Base-by-base conservation (phyloP, 169 alveolate genomes). In the Eimeria praecox region DNA sequence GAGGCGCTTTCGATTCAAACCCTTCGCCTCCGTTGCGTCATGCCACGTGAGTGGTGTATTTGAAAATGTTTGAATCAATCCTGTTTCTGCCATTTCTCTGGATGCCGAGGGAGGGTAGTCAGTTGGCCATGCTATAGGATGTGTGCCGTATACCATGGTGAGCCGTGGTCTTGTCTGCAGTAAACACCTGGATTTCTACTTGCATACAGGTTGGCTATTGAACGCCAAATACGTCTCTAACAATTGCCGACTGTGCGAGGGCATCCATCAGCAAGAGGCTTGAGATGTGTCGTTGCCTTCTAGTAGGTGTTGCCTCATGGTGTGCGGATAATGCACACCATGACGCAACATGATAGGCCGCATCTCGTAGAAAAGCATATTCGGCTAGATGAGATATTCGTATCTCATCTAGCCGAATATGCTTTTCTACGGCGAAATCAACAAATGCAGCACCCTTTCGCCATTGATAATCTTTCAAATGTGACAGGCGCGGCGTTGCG, bases 1-100 rank as follows among this genome's bases (percentile, higher is more conserved):
- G 78, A n/a, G 18, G 46, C 22, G 78, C 78, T 33, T 69, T 69
- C 78, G 78, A 69, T 69, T n/a, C 78, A 69, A 69, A n/a, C 78
- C 44, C 46, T 24, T 69, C 46, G 78, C 78, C 10, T 69, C n/a
- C 24, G 46, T 69, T 46, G 46, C 33, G 2, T 33, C 78, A 69
- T 33, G 78, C 2, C 78, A 69, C 46, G 27, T 4, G 10, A 69
- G 14, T n/a, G n/a, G n/a, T n/a, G 46, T 6, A n/a, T 33, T 33
- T 69, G 78, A 6, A 69, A 69, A n/a, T 12, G 24, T 33, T 33
- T 22, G 20, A 30, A 46, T n/a, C 46, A 33, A 14, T 69, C 42
- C 27, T 33, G 22, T 6, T 69, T 3, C 42, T 33, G 2, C 4
- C 42, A 8, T 33, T 69, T 33, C 78, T 16, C 20, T 33, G n/a